Percentiles rank a stretch among this genome's conserved stretches.
Conservation (phyloP, 2,329 filamentous ascomycete species). For the Shiraia bambusicola region DNA sequence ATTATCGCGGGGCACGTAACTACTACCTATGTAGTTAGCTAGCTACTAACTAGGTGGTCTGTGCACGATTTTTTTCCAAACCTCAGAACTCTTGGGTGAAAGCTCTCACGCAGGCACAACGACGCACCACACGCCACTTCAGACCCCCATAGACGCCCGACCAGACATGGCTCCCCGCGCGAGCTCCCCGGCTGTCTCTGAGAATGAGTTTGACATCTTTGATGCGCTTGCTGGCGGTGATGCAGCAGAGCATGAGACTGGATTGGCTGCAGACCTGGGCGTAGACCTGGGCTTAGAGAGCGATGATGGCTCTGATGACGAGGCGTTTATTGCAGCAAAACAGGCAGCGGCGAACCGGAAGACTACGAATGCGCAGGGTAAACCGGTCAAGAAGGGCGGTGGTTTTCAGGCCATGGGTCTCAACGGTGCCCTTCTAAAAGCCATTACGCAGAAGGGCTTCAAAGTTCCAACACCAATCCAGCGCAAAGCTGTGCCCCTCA, state of each 20-base stretch:
- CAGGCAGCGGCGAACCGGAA: slow-evolving; percentile 90
- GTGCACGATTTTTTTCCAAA: slow-evolving; percentile 27
- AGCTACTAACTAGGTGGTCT: too few relatives aligned
- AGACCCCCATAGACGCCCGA: slow-evolving; percentile 2
- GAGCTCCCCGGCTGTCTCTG: slow-evolving; percentile 79
- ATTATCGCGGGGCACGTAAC: slow-evolving; percentile 28
- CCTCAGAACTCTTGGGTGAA: slow-evolving; percentile 2
- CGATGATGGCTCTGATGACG: slow-evolving; percentile 66
- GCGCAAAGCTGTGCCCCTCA: slow-evolving; percentile 89
- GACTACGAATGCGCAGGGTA: slow-evolving; percentile 68
- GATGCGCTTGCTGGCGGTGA: slow-evolving; percentile 69
- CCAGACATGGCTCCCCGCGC: slow-evolving; percentile 69
- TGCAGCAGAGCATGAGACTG: slow-evolving; percentile 47
- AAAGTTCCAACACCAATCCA: slow-evolving; percentile 96
- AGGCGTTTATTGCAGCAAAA: slow-evolving; percentile 84
- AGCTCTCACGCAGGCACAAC: slow-evolving; percentile 7
- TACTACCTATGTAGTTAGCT: too few relatives aligned
- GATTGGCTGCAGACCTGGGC: slow-evolving; percentile 38
- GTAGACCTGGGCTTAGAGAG: slow-evolving; percentile 48
- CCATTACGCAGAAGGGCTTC: slow-evolving; percentile 92
- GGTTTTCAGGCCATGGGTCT: slow-evolving; percentile 96
- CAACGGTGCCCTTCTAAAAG: slow-evolving; percentile 79
- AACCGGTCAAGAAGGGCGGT: slow-evolving; percentile 88
- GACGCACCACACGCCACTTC: slow-evolving; percentile 13
- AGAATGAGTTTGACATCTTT: slow-evolving; percentile 89